phyloP scores from a whole-genome alignment of 257 asterid species.

The Handroanthus guayacan region DNA sequence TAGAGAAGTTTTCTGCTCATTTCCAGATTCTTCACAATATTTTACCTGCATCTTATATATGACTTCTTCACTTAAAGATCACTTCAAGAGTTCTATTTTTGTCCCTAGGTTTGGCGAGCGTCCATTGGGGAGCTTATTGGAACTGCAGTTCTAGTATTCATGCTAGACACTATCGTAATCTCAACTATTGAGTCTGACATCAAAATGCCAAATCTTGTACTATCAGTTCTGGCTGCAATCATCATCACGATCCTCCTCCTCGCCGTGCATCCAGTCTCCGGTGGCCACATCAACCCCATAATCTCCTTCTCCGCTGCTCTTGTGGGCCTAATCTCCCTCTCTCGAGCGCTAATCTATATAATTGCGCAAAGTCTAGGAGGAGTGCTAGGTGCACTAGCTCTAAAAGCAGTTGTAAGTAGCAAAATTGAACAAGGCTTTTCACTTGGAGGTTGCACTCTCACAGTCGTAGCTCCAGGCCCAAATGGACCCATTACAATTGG shows the following conservation, averaged over 20 bases:
- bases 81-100: no score
- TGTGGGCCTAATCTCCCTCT: slow-evolving; percentile 71
- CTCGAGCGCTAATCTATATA: slow-evolving; percentile 63
- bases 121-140: slow-evolving; percentile 78
- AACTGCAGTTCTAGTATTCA: slow-evolving; percentile 69
- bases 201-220: slow-evolving; percentile 62
- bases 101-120: slow-evolving; percentile 72
- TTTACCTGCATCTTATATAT: no score
- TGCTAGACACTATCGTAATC: slow-evolving; percentile 72
- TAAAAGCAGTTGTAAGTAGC: slow-evolving; percentile 64
- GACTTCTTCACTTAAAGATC: no score
- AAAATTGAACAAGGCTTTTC: slow-evolving; percentile 54
- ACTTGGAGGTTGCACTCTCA: slow-evolving; percentile 74
- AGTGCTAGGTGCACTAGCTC: slow-evolving; percentile 70
- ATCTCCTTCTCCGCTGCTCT: slow-evolving; percentile 79
- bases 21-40: no score
- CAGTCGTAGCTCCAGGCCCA: slow-evolving; percentile 56
- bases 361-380: slow-evolving; percentile 68
- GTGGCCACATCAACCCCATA: slow-evolving; percentile 85
- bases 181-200: slow-evolving; percentile 56
- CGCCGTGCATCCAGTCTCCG: slow-evolving; percentile 78
- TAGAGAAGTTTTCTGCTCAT: no score
- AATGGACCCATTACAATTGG: slow-evolving; percentile 55
- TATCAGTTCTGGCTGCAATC: slow-evolving; percentile 61
- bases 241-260: slow-evolving; percentile 63